Conservation (phyloP, 2,329 filamentous ascomycete species). For the Macroventuria anomochaeta region DNA sequence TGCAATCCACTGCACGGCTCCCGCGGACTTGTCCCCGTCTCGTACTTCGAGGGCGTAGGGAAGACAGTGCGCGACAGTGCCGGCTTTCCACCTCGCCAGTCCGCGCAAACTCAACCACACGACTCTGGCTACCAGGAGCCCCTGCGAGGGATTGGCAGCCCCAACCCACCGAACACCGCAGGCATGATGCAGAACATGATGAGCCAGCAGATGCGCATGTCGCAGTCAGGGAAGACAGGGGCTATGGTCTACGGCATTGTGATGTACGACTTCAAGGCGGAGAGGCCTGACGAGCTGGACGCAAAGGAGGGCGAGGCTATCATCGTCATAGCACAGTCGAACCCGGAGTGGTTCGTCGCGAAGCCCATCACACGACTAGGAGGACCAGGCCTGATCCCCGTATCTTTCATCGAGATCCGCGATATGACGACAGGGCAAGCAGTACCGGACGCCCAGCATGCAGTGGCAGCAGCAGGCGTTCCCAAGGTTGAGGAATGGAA, state of each 20-base stretch:
- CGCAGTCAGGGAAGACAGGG: slow-evolving; percentile 63
- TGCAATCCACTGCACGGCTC: slow-evolving; percentile 93
- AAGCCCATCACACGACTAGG: slow-evolving; percentile 98
- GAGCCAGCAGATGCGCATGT: slow-evolving; percentile 43
- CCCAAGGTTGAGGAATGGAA: slow-evolving; percentile 99
- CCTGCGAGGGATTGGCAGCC: slow-evolving; percentile 34
- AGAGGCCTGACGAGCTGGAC: slow-evolving; percentile 93
- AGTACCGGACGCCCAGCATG: slow-evolving; percentile 81
- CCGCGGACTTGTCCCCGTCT: slow-evolving; percentile 88
- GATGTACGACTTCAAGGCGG: slow-evolving; percentile 94
- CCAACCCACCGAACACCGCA: slow-evolving; percentile 39
- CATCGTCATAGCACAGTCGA: slow-evolving; percentile 97
- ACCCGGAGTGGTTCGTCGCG: slow-evolving; percentile 98
- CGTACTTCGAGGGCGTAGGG: slow-evolving; percentile 90
- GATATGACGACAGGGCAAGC: slow-evolving; percentile 89
- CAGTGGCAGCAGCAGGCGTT: slow-evolving; percentile 86
- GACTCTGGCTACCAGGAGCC: slow-evolving; percentile 87
- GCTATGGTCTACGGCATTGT: slow-evolving; percentile 97
- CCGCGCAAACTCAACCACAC: slow-evolving; percentile 68
- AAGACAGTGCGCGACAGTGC: slow-evolving; percentile 91
- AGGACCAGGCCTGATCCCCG: slow-evolving; percentile 91
- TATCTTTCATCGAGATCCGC: slow-evolving; percentile 94
- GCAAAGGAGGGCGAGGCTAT: slow-evolving; percentile 95
- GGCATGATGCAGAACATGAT: slow-evolving; percentile 26
- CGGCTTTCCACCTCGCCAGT: slow-evolving; percentile 50